Evolutionary conservation across 164 flowering plant genomes (phyloP).

Genomic region (Piper betle): DNA sequence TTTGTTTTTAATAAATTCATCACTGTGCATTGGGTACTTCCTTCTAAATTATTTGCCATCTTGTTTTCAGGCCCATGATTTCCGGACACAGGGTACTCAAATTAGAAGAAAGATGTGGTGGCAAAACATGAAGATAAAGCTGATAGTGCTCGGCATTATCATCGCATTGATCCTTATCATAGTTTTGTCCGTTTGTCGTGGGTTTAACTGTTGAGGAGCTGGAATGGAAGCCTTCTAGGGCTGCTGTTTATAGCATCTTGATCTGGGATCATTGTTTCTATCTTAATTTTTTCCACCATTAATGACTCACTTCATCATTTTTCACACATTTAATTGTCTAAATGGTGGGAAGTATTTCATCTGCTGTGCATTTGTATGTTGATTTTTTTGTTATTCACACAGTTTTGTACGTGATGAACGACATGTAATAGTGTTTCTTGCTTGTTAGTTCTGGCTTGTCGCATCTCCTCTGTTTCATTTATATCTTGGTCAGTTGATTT

Average conservation of each 20-base stretch:
- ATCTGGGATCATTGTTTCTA: neutral
- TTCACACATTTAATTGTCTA: too few species aligned
- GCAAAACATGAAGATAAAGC: slow-evolving; percentile 86
- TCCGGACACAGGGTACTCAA: slow-evolving; percentile 61
- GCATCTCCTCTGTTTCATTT: too few species aligned
- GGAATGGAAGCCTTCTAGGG: neutral
- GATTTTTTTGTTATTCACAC: too few species aligned
- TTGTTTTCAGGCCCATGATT: slow-evolving; percentile 60
- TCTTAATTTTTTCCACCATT: neutral
- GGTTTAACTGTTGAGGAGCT: slow-evolving; percentile 37
- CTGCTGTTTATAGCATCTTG: neutral
- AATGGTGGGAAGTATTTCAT: too few species aligned
- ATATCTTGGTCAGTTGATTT: too few species aligned
- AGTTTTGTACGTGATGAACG: too few species aligned
- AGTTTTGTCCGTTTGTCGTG: slow-evolving; percentile 50
- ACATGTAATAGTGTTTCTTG: too few species aligned
- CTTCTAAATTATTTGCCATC: too few species aligned
- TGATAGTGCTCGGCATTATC: slow-evolving; percentile 61
- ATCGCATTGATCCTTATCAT: slow-evolving; percentile 73
- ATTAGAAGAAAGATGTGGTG: slow-evolving; percentile 88
- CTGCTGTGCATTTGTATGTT: too few species aligned
- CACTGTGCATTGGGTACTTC: too few species aligned
- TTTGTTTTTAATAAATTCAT: too few species aligned
- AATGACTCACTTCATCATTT: slow-evolving; percentile 1
- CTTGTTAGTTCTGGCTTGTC: too few species aligned